A percentile compares a stretch with the other conserved stretches of the same genome.
These are phyloP conservation scores for Xylariaceae sp. DNA, from an alignment of 2,329 filamentous ascomycete species.

Conservation along the genomic window DNA sequence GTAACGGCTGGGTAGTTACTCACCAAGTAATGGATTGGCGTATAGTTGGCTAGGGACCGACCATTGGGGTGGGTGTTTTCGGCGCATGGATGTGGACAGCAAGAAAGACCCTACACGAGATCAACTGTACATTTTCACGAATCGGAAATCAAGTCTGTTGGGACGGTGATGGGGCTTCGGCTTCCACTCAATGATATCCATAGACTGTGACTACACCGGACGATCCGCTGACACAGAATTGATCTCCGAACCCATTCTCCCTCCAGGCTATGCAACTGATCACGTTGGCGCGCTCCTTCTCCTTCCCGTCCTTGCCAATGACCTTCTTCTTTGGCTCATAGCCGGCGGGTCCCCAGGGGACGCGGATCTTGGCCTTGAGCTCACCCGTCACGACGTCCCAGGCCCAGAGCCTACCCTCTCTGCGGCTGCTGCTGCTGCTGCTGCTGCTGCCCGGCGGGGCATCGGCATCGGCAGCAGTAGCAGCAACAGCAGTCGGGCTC, in stretches of 20 bases:
- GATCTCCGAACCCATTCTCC: conserved; percentile 53
- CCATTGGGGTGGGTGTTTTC: conserved; percentile 6
- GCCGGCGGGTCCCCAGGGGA: conserved; percentile 49
- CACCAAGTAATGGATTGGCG: conserved; percentile 3
- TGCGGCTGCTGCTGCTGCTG: not conserved
- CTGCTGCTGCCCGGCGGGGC: not conserved
- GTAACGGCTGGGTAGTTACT: not conserved
- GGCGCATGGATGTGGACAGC: conserved; percentile 15
- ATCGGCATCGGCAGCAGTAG: conserved; percentile 20
- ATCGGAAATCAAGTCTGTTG: too few species aligned
- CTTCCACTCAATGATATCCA: conserved; percentile 31
- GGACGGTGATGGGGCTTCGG: too few species aligned
- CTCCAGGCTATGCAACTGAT: conserved; percentile 57
- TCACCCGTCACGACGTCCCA: conserved; percentile 81
- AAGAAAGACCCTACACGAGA: conserved; percentile 7
- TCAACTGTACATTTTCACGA: conserved; percentile 12
- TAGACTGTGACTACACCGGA: conserved; percentile 60
- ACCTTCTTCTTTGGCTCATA: conserved; percentile 41
- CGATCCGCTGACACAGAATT: conserved; percentile 59
- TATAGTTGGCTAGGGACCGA: conserved; percentile 5
- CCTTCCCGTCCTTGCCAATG: conserved; percentile 52
- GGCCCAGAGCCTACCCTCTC: conserved; percentile 58
- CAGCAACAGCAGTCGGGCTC: too few species aligned
- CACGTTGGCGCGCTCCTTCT: conserved; percentile 52
- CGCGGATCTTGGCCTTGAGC: conserved; percentile 52